Conservation (phyloP, 768 basidiomycete genomes). For the Leccinum ochraceum region DNA sequence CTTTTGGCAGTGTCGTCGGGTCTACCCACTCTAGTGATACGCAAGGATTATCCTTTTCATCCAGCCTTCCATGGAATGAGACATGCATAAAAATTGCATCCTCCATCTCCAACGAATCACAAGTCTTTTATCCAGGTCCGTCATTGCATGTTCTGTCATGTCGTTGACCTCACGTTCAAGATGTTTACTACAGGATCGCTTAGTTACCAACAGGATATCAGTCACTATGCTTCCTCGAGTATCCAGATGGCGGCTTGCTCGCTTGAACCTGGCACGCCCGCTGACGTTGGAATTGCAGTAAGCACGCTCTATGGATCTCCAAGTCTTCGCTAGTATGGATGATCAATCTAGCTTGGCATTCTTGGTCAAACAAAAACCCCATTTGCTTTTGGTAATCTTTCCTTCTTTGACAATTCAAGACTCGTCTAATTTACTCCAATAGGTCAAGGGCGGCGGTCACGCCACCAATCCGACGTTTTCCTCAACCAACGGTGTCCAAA, state of each 20-base stretch:
- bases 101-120: conserved; percentile 10
- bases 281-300: neutral
- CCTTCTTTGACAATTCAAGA: too few relatives aligned
- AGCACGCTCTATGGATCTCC: neutral
- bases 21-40: neutral
- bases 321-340: neutral
- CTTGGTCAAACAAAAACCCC: neutral
- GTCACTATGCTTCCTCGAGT: neutral
- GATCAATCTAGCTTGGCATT: neutral
- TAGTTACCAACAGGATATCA: conserved; percentile 43
- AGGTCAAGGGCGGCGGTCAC: neutral
- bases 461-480: neutral
- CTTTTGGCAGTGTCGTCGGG: neutral
- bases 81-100: conserved; percentile 1
- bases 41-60: neutral
- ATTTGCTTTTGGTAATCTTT: neutral
- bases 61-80: neutral
- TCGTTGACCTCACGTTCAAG: too few relatives aligned
- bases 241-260: neutral
- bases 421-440: too few relatives aligned
- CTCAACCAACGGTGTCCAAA: neutral
- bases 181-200: conserved; percentile 8
- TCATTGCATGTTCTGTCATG: neutral
- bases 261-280: neutral
- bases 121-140: conserved; percentile 5